Base-by-base conservation (phyloP, 805 yeast genomes). In the Danielozyma ontarioensis region DNA sequence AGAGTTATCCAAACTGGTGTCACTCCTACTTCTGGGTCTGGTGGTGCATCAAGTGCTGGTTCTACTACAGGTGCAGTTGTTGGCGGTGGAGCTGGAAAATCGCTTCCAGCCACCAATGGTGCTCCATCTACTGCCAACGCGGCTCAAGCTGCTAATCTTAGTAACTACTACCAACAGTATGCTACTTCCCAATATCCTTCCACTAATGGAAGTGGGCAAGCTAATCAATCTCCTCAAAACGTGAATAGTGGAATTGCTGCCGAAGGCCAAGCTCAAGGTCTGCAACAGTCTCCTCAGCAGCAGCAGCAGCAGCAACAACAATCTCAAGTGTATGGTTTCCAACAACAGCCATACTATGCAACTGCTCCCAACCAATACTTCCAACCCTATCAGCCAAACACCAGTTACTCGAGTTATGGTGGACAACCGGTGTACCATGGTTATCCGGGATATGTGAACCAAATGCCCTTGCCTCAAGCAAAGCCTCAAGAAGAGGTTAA, bases 1-100 rank as follows among this genome's bases (percentile, higher is more conserved):
- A 48, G 74, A 31, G 71, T 66, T 13, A 66, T 66, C 33, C 72
- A 65, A 37, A 64, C 69, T 3, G 72, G 72, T 13, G 68, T 65
- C 10, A 64, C 68, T 5, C 70, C 71, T 4, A 46, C 48, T 8
- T 28, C 45, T 13, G 46, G 29, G 28, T 6, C 27, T 3, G 26
- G 17, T n/a, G 32, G n/a, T 21, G 7, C 23, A 21, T 7, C 23
- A 21, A 11, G 23, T 7, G 10, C 23, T 21, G 23, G 23, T 11
- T 11, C 23, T 11, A 14, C 26, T 12, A 24, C 26, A 24, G 26
- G 26, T 5, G n/a, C 26, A 24, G 26, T 14, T 24, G 6, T n/a
- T n/a, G n/a, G n/a, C n/a, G n/a, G n/a, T n/a, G 13, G 13, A 5
- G 13, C 13, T 10, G 25, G 5, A 5, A n/a, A 10, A 13, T n/a